A percentile compares a stretch with the other conserved stretches of the same genome.
Evolutionary conservation across 805 yeast species (phyloP).

Genomic region (Wickerhamomyces silvicola): DNA sequence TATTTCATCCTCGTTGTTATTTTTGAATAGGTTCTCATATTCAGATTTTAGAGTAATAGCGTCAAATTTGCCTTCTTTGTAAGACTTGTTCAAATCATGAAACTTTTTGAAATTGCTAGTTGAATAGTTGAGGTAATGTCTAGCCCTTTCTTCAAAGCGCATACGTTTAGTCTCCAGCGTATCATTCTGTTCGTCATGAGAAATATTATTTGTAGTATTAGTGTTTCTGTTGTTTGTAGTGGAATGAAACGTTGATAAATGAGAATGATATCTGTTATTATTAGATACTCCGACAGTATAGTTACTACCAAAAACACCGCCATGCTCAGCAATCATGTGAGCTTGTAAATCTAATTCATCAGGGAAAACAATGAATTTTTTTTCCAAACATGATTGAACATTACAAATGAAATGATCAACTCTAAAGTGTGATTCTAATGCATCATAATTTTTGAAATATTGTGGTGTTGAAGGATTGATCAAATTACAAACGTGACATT

Average conservation of each 20-base stretch:
- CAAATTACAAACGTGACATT: slow-evolving; percentile 85
- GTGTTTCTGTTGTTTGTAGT: slow-evolving; percentile 13
- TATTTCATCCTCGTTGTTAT: slow-evolving; percentile 39
- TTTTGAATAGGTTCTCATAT: slow-evolving; percentile 44
- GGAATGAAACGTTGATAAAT: slow-evolving; percentile 51
- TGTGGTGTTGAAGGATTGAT: slow-evolving; percentile 54
- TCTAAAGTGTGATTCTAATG: slow-evolving; percentile 69
- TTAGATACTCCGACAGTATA: slow-evolving; percentile 14
- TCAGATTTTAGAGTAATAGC: slow-evolving; percentile 40
- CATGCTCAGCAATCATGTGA: slow-evolving; percentile 81
- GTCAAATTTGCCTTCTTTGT: slow-evolving; percentile 36
- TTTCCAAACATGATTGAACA: slow-evolving; percentile 73
- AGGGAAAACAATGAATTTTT: slow-evolving; percentile 85
- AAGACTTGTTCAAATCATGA: slow-evolving; percentile 40
- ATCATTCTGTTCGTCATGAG: slow-evolving; percentile 31
- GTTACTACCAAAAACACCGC: slow-evolving; percentile 44
- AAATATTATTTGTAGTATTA: too few relatives aligned
- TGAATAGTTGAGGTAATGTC: slow-evolving; percentile 62
- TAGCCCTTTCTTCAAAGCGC: slow-evolving; percentile 80
- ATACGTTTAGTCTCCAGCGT: slow-evolving; percentile 39
- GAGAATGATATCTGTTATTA: slow-evolving; percentile 40
- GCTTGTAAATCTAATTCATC: slow-evolving; percentile 83
- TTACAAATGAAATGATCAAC: slow-evolving; percentile 71
- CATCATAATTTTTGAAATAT: slow-evolving; percentile 72
- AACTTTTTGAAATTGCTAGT: slow-evolving; percentile 42